Evolutionary conservation across 192 early-diverging fungal species (phyloP).

Genomic region (Coemansia sp.): DNA sequence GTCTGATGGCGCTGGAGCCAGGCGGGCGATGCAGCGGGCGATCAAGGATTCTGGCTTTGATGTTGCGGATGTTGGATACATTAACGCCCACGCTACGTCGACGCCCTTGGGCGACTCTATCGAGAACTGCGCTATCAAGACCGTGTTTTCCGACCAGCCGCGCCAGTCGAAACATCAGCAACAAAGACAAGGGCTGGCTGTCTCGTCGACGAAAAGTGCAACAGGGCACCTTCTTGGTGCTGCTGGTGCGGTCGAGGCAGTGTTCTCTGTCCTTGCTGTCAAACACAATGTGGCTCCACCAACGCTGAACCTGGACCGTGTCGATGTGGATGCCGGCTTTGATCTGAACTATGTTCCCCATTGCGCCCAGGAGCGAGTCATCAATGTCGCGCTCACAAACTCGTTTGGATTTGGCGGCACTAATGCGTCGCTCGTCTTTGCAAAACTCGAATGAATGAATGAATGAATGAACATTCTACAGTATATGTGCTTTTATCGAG

Average conservation of each 20-base stretch:
- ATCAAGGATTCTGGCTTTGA: slow-evolving; percentile 61
- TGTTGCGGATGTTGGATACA: slow-evolving; percentile 72
- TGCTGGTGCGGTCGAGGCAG: slow-evolving; percentile 91
- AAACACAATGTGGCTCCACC: slow-evolving; percentile 72
- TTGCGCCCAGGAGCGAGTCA: slow-evolving; percentile 60
- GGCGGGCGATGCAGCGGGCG: slow-evolving; percentile 83
- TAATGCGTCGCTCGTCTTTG: slow-evolving; percentile 70
- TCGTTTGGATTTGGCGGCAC: slow-evolving; percentile 93
- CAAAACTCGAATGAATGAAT: slow-evolving; percentile 16
- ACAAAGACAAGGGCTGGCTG: slow-evolving; percentile 60
- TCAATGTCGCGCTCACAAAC: slow-evolving; percentile 64
- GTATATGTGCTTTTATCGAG: background rate
- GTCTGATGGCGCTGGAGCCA: slow-evolving; percentile 79
- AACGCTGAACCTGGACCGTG: slow-evolving; percentile 74
- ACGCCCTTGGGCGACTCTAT: slow-evolving; percentile 82
- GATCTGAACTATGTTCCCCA: slow-evolving; percentile 82
- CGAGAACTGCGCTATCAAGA: slow-evolving; percentile 82
- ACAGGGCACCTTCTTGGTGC: slow-evolving; percentile 95
- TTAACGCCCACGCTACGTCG: slow-evolving; percentile 95
- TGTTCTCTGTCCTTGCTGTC: slow-evolving; percentile 82
- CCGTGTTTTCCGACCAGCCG: slow-evolving; percentile 61
- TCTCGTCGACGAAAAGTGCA: slow-evolving; percentile 90
- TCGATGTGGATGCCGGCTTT: slow-evolving; percentile 59
- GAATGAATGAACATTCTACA: too few relatives aligned
- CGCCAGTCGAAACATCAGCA: too few relatives aligned